Conservation (phyloP, 352 stramenopile species). For the Pythium brachiatum region DNA sequence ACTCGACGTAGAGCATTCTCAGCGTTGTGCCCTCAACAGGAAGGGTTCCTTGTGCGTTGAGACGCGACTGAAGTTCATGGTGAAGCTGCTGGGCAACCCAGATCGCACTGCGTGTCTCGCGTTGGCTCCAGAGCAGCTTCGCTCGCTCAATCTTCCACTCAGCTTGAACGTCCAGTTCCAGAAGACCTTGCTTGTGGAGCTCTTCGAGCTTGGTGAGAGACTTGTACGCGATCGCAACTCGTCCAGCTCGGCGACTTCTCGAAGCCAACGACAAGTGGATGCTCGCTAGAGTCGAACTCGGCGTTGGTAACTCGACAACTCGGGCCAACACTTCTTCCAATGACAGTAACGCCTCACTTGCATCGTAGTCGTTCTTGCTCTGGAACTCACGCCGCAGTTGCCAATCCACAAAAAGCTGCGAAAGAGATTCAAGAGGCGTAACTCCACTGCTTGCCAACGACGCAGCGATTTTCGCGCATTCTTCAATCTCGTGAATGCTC, state of each 20-base stretch:
- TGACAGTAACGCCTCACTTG: constrained; percentile 50
- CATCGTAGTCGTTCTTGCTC: constrained; percentile 44
- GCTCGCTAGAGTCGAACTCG: constrained; percentile 32
- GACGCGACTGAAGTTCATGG: constrained; percentile 33
- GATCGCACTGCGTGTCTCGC: constrained; percentile 70
- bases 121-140: constrained; percentile 76
- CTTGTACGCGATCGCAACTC: constrained; percentile 64
- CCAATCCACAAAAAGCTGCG: constrained; percentile 42
- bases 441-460: neutral
- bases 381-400: constrained; percentile 23
- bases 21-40: constrained; percentile 26
- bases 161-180: constrained; percentile 44
- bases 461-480: constrained; percentile 18
- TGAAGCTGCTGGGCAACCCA: constrained; percentile 62
- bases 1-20: constrained; percentile 55
- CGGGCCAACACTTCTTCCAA: constrained; percentile 64
- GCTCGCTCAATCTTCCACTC: constrained; percentile 76
- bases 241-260: constrained; percentile 60
- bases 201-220: constrained; percentile 62
- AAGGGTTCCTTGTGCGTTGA: constrained; percentile 26
- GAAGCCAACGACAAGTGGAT: constrained; percentile 57
- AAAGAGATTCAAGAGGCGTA: neutral
- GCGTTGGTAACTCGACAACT: constrained; percentile 28
- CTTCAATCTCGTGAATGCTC: constrained; percentile 62
- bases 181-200: constrained; percentile 32